Evolutionary conservation across 2,329 filamentous ascomycete species (phyloP).

Genomic region (Alternaria atra): DNA sequence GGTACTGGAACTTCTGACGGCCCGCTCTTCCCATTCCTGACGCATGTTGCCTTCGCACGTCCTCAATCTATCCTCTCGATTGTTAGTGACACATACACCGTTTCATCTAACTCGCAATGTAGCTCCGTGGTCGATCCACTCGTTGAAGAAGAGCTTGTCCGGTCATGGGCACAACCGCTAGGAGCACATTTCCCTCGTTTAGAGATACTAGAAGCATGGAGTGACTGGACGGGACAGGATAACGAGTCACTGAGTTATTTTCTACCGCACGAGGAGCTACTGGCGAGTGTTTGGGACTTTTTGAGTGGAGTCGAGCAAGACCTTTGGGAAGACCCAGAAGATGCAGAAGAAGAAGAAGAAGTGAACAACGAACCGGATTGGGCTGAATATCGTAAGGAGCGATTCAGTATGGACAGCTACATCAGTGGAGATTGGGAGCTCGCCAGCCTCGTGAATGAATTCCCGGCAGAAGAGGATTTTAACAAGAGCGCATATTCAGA

Average conservation of each 20-base stretch:
- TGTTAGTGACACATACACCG: slow-evolving; percentile 23
- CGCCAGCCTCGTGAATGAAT: slow-evolving; percentile 26
- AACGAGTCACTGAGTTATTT: slow-evolving; percentile 43
- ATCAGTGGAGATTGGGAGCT: slow-evolving; percentile 23
- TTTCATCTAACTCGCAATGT: slow-evolving; percentile 21
- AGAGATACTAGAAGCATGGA: slow-evolving; percentile 47
- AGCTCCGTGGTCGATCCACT: slow-evolving; percentile 24
- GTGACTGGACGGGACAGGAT: slow-evolving; percentile 42
- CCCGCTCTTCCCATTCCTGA: slow-evolving; percentile 38
- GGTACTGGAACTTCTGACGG: neutral
- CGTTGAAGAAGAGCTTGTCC: slow-evolving; percentile 39
- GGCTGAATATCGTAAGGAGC: slow-evolving; percentile 20
- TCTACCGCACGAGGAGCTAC: slow-evolving; percentile 39
- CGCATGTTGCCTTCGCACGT: slow-evolving; percentile 40
- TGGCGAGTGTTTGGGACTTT: slow-evolving; percentile 47
- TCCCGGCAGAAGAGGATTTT: slow-evolving; percentile 10
- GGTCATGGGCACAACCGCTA: slow-evolving; percentile 38
- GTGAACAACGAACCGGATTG: neutral
- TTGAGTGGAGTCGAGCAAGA: slow-evolving; percentile 46
- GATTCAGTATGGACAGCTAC: slow-evolving; percentile 24
- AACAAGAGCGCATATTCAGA: slow-evolving; percentile 11
- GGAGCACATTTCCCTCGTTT: slow-evolving; percentile 40
- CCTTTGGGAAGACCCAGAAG: slow-evolving; percentile 43
- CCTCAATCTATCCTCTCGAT: slow-evolving; percentile 39
- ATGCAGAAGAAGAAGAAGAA: slow-evolving; percentile 25